These are phyloP conservation scores for Boeremia exigua DNA, from an alignment of 2,329 filamentous ascomycete species.

Conservation along the genomic window DNA sequence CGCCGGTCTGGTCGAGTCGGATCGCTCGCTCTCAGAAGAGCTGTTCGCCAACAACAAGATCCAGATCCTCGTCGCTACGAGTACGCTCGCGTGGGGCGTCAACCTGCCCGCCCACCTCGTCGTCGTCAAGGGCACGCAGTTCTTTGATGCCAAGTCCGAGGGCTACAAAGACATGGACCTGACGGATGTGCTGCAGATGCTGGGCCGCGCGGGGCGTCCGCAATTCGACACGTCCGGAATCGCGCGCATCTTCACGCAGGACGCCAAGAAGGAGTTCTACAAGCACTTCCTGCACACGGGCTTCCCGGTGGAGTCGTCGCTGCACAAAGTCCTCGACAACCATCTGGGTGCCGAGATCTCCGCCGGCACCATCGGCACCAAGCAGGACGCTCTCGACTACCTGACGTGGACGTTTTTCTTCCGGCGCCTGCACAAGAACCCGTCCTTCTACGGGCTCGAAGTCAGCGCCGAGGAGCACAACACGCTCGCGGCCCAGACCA, in stretches of 20 bases:
- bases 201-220: constrained; percentile 91
- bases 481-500: constrained; percentile 79
- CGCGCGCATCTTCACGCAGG: constrained; percentile 95
- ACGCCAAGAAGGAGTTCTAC: constrained; percentile 98
- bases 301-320: constrained; percentile 94
- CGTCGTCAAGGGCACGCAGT: constrained; percentile 97
- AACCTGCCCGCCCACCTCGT: constrained; percentile 96
- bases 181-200: constrained; percentile 97
- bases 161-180: constrained; percentile 99
- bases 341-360: constrained; percentile 95
- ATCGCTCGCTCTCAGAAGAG: constrained; percentile 89
- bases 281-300: constrained; percentile 99
- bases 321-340: constrained; percentile 96
- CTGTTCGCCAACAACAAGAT: constrained; percentile 98
- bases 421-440: constrained; percentile 94
- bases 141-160: constrained; percentile 96
- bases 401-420: constrained; percentile 99
- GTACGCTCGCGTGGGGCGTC: constrained; percentile 96
- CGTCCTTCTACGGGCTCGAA: constrained; percentile 95
- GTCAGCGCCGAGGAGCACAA: constrained; percentile 93
- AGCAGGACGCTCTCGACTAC: constrained; percentile 97
- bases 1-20: constrained; percentile 92
- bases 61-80: constrained; percentile 93
- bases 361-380: constrained; percentile 88
- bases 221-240: constrained; percentile 97